Evolutionary conservation across 495 filamentous ascomycete genomes (phyloP).

Genomic region (Hapsidospora chrysogenum): DNA sequence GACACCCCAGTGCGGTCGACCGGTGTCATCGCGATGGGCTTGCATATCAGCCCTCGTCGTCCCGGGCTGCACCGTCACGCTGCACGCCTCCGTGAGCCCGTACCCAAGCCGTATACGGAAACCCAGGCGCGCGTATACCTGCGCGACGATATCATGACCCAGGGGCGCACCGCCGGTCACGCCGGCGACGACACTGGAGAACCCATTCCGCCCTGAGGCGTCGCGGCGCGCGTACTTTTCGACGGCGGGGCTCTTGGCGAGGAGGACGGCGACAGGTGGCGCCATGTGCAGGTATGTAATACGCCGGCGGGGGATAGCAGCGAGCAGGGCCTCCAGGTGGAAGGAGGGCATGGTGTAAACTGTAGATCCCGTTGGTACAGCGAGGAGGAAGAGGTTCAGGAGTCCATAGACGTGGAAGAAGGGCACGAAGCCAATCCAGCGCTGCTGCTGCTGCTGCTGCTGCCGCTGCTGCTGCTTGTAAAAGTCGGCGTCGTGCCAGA

Average conservation of each 20-base stretch:
- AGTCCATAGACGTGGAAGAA: slow-evolving; percentile 31
- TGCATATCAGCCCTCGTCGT: slow-evolving; percentile 37
- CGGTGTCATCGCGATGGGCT: slow-evolving; percentile 40
- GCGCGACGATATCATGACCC: slow-evolving; percentile 41
- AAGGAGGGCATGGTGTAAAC: slow-evolving; percentile 44
- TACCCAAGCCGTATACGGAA: slow-evolving; percentile 57
- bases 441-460: slow-evolving; percentile 33
- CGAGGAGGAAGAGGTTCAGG: slow-evolving; percentile 38
- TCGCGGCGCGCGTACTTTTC: slow-evolving; percentile 39
- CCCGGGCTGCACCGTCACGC: slow-evolving; percentile 41
- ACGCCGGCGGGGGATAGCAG: slow-evolving; percentile 30
- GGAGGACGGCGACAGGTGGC: slow-evolving; percentile 51
- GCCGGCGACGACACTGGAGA: slow-evolving; percentile 8
- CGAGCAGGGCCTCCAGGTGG: slow-evolving; percentile 38
- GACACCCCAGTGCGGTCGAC: slow-evolving; percentile 31
- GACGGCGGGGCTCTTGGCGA: slow-evolving; percentile 46
- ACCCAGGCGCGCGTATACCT: slow-evolving; percentile 42
- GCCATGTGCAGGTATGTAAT: slow-evolving; percentile 47
- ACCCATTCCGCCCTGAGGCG: slow-evolving; percentile 14
- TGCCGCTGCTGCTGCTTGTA: slow-evolving; percentile 31
- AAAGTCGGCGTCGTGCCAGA: slow-evolving; percentile 20
- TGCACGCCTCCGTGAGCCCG: slow-evolving; percentile 53
- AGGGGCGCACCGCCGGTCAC: slow-evolving; percentile 47
- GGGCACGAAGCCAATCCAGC: slow-evolving; percentile 44
- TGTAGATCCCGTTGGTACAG: slow-evolving; percentile 36